Base-by-base conservation (phyloP, 2,329 filamentous ascomycete genomes). In the Chrysosphaeria jannelii region DNA sequence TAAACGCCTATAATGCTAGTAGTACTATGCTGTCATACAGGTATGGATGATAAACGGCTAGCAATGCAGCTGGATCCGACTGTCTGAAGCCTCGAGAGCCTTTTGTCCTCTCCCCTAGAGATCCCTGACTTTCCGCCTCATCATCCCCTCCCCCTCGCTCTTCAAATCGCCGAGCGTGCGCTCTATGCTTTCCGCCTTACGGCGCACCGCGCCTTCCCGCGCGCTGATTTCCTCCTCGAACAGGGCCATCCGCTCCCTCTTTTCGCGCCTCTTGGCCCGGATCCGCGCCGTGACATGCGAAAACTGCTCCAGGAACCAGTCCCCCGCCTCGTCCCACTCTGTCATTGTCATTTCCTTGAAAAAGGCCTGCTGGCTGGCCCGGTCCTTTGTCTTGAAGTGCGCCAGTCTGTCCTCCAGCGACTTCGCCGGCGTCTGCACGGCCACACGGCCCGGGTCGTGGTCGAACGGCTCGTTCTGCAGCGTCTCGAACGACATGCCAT, bases 301-400 rank as follows among this genome's bases (percentile, higher is more conserved):
- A 29, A 64, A 63, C 29, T 50, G 51, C 20, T 49, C 47, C 12
- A 59, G 41, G 26, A 64, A 59, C 58, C 58, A 64, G 30, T 62
- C 56, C 5, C 58, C 58, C 2, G 56, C 49, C 9, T 48, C 43
- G 31, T 64, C 57, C 58, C 58, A 64, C 25, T 63, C 58, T 10
- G 47, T 41, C 9, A 61, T 43, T 1, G 50, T 39, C 47, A 63
- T 53, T 24, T 46, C 45, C 3, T 44, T 46, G 33, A 63, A 61
- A 25, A 63, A 51, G 1, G 45, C 37, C 15, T 41, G 42, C 33
- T 57, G 53, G 13, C 31, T 28, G 13, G 28, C 29, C 23, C 49
- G 47, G 6, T 43, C 42, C 25, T 51, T 45, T 25, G 39, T 41
- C 28, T 50, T 49, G 35, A 48, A 56, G 31, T 59, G 49, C 20